Evolutionary conservation across 805 yeast species (phyloP).

Genomic region (Brettanomyces bruxellensis): DNA sequence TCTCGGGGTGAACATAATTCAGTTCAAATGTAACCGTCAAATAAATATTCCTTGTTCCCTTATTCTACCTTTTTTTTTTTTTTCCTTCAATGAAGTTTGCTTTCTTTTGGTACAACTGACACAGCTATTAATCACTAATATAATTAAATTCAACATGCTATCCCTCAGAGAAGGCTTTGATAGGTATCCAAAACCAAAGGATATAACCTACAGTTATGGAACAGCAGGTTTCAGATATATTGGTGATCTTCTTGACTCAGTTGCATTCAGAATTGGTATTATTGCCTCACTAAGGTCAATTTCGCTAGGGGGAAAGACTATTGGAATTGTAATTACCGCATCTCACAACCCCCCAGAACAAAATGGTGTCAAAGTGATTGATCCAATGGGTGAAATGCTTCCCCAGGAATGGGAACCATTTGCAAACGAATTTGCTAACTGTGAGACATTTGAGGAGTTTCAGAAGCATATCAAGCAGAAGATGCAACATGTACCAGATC

Average conservation of each 20-base stretch:
- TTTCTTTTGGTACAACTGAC: too few relatives aligned
- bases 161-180: slow-evolving; percentile 7
- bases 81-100: too few relatives aligned
- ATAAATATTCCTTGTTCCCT: too few relatives aligned
- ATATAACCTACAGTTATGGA: slow-evolving; percentile 57
- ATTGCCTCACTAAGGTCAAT: slow-evolving; percentile 80
- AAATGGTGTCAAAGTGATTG: slow-evolving; percentile 90
- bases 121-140: too few relatives aligned
- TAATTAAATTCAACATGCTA: slow-evolving; percentile 1
- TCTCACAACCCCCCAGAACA: slow-evolving; percentile 90
- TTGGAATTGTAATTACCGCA: slow-evolving; percentile 97
- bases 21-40: too few relatives aligned
- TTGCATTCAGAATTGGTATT: slow-evolving; percentile 75
- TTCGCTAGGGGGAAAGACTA: slow-evolving; percentile 41
- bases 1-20: too few relatives aligned
- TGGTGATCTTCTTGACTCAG: slow-evolving; percentile 64
- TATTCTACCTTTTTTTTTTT: too few relatives aligned
- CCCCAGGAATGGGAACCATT: slow-evolving; percentile 73
- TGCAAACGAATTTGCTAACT: slow-evolving; percentile 77
- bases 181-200: slow-evolving; percentile 39
- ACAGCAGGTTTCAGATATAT: slow-evolving; percentile 92
- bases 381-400: slow-evolving; percentile 88
- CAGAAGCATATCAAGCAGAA: slow-evolving; percentile 24
- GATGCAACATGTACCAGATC: neutral
- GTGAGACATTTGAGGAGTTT: slow-evolving; percentile 38